Evolutionary conservation across 768 basidiomycete genomes (phyloP), one percentile per base, ranked within the genome.

Genomic region (Galerina marginata): DNA sequence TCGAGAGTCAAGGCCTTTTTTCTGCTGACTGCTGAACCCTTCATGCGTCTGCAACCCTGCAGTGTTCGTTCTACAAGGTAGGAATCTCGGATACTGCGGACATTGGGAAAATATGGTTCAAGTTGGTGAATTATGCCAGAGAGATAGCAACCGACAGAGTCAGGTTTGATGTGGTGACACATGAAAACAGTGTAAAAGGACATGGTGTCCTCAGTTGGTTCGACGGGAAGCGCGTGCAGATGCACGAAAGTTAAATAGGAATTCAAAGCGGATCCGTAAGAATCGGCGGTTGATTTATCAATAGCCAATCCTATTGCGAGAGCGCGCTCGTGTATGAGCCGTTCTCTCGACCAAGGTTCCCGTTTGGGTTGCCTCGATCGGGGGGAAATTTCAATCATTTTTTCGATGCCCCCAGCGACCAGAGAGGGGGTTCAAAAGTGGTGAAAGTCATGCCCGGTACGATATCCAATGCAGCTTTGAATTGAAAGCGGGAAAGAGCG

Each of bases 51-150:
- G 59, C 73, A 76, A 0, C 81, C 80, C 0, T 54, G 26, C 0
- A 80, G 54, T 0, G 77, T 76, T 3, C 64, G 48, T 0, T 46
- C 9, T 1, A 81, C 77, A 0, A 80, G 60, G 0, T 43, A 40
- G 2, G 64, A 63, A 0, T 58, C 62, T 0, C 75, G 67, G 12
- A 50, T 40, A 0, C 40, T 20, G 2, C 71, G 71, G 6, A 79
- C 71, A 7, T 67, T 4, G 1, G 79, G 76, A 64, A 72, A 82
- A 16, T 67, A 59, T 0, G 65, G 42, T 58, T 80, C 75, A 6
- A 81, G 74, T 42, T 74, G 65, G 15, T 70, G 72, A 52, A 69
- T 71, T n/a, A 80, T 79, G 0, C 80, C 78, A 1, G 79, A 79
- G 0, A 82, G 69, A 64, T 82, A 82, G 2, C 65, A 53, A 12